A percentile compares a stretch with the other conserved stretches of the same genome.
These are phyloP conservation scores for Saccharomyces hybrid DNA, from an alignment of 1,139 yeast species.

Conservation along the genomic window DNA sequence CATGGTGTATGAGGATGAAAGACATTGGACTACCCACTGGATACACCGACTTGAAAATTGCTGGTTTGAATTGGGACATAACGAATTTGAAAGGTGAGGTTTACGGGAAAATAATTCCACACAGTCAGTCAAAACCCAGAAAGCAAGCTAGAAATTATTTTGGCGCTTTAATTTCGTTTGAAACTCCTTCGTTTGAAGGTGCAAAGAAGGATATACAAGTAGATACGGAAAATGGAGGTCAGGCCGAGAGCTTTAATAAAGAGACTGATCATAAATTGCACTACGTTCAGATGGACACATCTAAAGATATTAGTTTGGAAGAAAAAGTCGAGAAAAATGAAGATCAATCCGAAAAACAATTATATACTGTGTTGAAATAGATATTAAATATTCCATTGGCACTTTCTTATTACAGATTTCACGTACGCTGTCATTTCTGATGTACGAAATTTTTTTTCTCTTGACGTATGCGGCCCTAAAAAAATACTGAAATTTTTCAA, in stretches of 20 bases:
- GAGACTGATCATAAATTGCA: conserved; percentile 5
- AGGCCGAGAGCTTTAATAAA: conserved; percentile 16
- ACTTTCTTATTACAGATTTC: background rate
- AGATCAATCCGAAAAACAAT: conserved; percentile 12
- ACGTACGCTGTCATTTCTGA: background rate
- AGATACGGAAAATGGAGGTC: conserved; percentile 11
- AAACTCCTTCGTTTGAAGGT: background rate
- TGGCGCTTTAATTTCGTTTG: conserved; percentile 21
- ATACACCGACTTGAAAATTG: conserved; percentile 59
- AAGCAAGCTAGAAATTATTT: conserved; percentile 12
- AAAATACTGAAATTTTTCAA: background rate
- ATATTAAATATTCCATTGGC: conserved; percentile 11
- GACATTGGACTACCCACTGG: conserved; percentile 80
- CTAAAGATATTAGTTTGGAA: conserved; percentile 1
- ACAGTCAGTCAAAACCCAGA: conserved; percentile 26
- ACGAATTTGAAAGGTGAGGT: conserved; percentile 20
- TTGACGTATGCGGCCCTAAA: background rate
- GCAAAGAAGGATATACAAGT: conserved; percentile 6
- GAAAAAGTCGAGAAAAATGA: conserved; percentile 16
- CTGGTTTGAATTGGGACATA: conserved; percentile 39
- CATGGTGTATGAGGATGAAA: conserved; percentile 74
- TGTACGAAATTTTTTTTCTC: background rate
- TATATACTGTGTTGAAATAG: conserved; percentile 13
- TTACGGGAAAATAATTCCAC: conserved; percentile 36
- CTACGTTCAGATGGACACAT: background rate